Evolutionary conservation across 768 basidiomycete species (phyloP).

Genomic region (Cystobasidium ongulense): DNA sequence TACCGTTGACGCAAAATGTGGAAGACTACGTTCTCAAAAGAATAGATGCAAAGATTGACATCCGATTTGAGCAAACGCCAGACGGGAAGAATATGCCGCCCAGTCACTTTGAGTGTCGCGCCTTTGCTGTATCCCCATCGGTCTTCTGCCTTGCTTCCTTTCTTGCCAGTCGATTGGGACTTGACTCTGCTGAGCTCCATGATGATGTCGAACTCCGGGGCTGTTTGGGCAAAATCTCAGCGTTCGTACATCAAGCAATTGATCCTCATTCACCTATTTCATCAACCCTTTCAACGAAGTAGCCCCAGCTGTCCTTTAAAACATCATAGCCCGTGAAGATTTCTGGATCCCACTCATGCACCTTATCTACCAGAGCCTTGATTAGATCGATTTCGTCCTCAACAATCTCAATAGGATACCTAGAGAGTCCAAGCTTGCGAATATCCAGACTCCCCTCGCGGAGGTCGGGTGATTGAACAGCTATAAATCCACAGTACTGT

Average conservation of each 20-base stretch:
- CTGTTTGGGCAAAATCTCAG: neutral
- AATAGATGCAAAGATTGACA: conserved; percentile 64
- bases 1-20: conserved; percentile 70
- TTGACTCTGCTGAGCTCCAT: conserved; percentile 72
- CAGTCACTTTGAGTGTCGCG: conserved; percentile 72
- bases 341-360: conserved; percentile 77
- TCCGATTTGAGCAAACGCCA: conserved; percentile 90
- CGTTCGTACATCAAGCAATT: too few species aligned
- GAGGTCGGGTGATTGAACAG: conserved; percentile 46
- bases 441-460: conserved; percentile 30
- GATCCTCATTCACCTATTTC: conserved; percentile 10
- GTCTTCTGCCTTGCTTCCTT: conserved; percentile 45
- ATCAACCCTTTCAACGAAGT: conserved; percentile 60
- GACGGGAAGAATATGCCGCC: conserved; percentile 82
- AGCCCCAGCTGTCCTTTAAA: conserved; percentile 83
- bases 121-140: conserved; percentile 67
- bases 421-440: conserved; percentile 33
- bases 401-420: conserved; percentile 52
- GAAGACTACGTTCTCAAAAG: conserved; percentile 82
- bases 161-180: conserved; percentile 38
- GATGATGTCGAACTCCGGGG: conserved; percentile 60
- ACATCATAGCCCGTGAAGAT: conserved; percentile 88
- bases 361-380: conserved; percentile 64
- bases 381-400: conserved; percentile 69
- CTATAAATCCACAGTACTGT: conserved; percentile 53